A percentile compares a stretch with the other conserved stretches of the same genome.
Conservation (phyloP, 2,329 filamentous ascomycete species). For the Colletotrichum higginsianum region DNA sequence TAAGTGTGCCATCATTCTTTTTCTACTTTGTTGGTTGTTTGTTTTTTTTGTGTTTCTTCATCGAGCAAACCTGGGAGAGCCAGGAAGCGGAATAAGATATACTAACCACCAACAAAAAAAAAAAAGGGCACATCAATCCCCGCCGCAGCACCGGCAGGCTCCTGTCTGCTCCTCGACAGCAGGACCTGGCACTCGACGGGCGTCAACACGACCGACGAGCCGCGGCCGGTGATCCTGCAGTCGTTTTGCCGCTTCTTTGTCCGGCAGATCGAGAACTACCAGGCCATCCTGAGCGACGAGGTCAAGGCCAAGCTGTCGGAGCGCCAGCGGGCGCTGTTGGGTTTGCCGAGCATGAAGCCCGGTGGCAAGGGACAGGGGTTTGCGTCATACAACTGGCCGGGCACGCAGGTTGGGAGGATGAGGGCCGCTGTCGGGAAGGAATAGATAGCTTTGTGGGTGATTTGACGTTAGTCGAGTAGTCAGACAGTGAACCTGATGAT, state of each 20-base stretch:
- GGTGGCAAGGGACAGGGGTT: too few species aligned
- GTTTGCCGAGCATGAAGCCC: too few species aligned
- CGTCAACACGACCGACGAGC: constrained; percentile 6
- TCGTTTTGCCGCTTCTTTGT: neutral
- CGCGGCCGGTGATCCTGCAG: neutral
- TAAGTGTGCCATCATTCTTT: neutral
- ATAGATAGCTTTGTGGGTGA: too few species aligned
- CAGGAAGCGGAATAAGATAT: too few species aligned
- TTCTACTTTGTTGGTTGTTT: neutral
- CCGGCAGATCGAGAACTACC: constrained; percentile 8
- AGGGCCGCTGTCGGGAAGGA: too few species aligned
- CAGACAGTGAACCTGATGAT: too few species aligned
- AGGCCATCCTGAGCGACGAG: neutral
- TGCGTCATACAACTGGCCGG: too few species aligned
- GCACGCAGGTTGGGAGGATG: too few species aligned
- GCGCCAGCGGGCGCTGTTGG: neutral
- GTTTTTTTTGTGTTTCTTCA: too few species aligned
- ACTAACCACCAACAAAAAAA: too few species aligned
- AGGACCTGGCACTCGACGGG: constrained; percentile 31
- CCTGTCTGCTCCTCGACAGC: constrained; percentile 19
- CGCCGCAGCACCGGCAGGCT: constrained; percentile 22
- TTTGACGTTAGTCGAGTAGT: too few species aligned
- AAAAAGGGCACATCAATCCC: constrained; percentile 16
- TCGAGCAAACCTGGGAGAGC: too few species aligned
- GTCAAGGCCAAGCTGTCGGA: constrained; percentile 11